Evolutionary conservation across 345 rosid genomes (phyloP).

Genomic region (Aquilaria sinensis): DNA sequence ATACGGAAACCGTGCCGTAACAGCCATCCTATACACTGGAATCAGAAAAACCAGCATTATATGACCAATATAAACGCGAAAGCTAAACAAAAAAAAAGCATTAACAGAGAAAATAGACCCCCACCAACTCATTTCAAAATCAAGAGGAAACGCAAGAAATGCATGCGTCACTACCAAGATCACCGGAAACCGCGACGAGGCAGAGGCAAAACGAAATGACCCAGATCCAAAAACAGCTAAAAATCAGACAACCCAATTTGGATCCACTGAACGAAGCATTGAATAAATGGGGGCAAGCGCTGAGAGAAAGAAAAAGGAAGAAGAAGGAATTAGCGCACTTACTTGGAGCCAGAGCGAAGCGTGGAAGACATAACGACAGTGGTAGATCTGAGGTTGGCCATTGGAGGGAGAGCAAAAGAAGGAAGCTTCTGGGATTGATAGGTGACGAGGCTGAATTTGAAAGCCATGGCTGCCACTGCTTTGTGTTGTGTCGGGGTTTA

Average conservation of each 20-base stretch:
- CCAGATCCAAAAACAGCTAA: slow-evolving; percentile 22
- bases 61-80: no score
- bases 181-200: background rate
- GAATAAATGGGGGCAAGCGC: background rate
- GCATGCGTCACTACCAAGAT: no score
- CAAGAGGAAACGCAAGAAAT: slow-evolving; percentile 6
- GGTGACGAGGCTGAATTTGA: slow-evolving; percentile 54
- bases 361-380: slow-evolving; percentile 68
- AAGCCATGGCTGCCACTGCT: slow-evolving; percentile 36
- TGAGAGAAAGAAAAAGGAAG: background rate
- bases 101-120: background rate
- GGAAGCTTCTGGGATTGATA: slow-evolving; percentile 46
- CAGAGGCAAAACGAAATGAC: slow-evolving; percentile 6
- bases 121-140: background rate
- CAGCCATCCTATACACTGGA: no score
- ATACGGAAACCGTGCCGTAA: no score
- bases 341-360: slow-evolving; percentile 58
- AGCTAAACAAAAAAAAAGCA: background rate
- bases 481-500: background rate
- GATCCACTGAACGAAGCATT: background rate
- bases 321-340: slow-evolving; percentile 11
- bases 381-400: slow-evolving; percentile 73
- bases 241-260: slow-evolving; percentile 8
- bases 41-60: no score
- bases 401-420: slow-evolving; percentile 53